These are phyloP conservation scores for Fusarium abutilonis DNA, from an alignment of 2,329 filamentous ascomycete genomes.

Conservation along the genomic window DNA sequence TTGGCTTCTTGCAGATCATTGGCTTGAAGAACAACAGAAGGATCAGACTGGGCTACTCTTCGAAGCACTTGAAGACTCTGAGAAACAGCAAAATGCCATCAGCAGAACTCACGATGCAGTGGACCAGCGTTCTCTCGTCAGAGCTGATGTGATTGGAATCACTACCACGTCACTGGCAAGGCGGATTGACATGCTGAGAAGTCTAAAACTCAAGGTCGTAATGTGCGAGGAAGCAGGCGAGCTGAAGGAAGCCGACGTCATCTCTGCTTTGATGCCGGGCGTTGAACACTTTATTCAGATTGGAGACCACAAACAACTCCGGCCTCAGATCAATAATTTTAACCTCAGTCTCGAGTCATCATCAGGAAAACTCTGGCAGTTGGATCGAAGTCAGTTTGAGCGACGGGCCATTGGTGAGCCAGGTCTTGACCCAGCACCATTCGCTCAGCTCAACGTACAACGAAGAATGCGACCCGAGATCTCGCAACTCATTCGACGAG, in stretches of 20 bases:
- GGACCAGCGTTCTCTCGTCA: too few species aligned
- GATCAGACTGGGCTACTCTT: too few species aligned
- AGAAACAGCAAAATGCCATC: too few species aligned
- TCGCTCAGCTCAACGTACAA: constrained; percentile 63
- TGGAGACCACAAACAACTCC: constrained; percentile 69
- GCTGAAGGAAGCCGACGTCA: constrained; percentile 67
- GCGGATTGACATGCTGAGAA: background rate
- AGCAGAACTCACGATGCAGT: too few species aligned
- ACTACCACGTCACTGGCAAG: background rate
- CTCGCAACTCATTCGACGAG: constrained; percentile 64
- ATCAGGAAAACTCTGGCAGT: too few species aligned
- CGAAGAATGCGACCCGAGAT: constrained; percentile 73
- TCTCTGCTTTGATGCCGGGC: constrained; percentile 65
- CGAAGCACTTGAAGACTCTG: too few species aligned
- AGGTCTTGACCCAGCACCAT: constrained; percentile 40
- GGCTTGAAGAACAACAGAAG: background rate
- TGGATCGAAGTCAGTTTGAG: constrained; percentile 51
- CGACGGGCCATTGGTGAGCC: constrained; percentile 46
- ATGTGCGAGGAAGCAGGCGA: constrained; percentile 72
- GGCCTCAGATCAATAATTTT: constrained; percentile 65
- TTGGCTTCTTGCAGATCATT: background rate
- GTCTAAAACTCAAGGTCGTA: background rate
- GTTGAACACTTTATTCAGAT: constrained; percentile 70
- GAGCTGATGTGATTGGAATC: too few species aligned
- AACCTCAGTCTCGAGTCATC: constrained; percentile 55